Conservation (phyloP, 495 filamentous ascomycete species). For the Tuber melanosporum region DNA sequence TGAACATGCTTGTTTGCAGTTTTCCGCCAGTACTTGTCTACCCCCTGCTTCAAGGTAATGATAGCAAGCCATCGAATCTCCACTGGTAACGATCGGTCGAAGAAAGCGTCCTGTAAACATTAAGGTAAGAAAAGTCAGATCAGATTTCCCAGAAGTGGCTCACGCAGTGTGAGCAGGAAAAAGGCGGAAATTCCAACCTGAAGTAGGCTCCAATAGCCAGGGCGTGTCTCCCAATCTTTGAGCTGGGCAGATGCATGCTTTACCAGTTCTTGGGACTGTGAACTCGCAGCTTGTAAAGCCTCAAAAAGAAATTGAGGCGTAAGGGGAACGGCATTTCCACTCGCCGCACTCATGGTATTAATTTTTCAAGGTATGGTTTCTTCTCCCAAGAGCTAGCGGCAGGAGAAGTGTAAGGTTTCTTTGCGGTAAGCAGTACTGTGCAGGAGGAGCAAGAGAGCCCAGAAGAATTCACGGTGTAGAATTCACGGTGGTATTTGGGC, state of each 20-base stretch:
- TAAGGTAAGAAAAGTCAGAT: constrained; percentile 7
- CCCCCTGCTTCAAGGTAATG: constrained; percentile 90
- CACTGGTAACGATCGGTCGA: constrained; percentile 65
- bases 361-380: background rate
- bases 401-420: background rate
- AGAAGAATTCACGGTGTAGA: background rate
- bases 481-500: background rate
- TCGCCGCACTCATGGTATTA: constrained; percentile 21
- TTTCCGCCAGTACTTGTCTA: constrained; percentile 88
- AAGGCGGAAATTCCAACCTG: constrained; percentile 52
- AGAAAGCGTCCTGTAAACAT: constrained; percentile 58
- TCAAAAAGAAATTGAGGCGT: constrained; percentile 62
- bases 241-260: constrained; percentile 78
- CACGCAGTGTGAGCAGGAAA: constrained; percentile 21
- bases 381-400: background rate
- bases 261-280: constrained; percentile 65
- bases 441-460: background rate
- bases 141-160: background rate
- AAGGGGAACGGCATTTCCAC: constrained; percentile 52
- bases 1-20: constrained; percentile 55
- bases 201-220: constrained; percentile 68
- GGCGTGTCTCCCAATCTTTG: constrained; percentile 71
- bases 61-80: constrained; percentile 81
- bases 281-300: constrained; percentile 63
- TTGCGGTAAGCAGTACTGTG: background rate